Conservation (phyloP, 208 protist genomes). For the Wallacemonas sp. region DNA sequence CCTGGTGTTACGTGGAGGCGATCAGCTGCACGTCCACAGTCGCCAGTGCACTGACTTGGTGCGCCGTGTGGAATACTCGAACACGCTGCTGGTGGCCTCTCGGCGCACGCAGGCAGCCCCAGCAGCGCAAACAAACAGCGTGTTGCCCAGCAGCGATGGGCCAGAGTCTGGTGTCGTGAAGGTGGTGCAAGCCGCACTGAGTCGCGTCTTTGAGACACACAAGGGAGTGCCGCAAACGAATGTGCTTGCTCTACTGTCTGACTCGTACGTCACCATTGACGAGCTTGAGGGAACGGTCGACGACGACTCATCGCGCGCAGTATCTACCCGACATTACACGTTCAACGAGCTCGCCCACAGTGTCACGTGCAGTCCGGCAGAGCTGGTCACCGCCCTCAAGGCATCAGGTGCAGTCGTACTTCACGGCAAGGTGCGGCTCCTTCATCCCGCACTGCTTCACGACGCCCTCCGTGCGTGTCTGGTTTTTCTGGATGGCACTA, state of each 20-base stretch:
- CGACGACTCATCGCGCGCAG: background rate
- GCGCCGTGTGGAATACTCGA: slow-evolving; percentile 81
- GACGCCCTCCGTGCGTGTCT: slow-evolving; percentile 37
- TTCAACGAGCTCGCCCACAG: slow-evolving; percentile 46
- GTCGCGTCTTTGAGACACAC: slow-evolving; percentile 50
- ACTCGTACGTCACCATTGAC: slow-evolving; percentile 36
- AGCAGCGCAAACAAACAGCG: background rate
- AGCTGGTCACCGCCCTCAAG: slow-evolving; percentile 37
- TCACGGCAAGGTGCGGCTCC: slow-evolving; percentile 44
- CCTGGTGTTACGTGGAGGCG: slow-evolving; percentile 29
- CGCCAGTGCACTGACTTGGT: slow-evolving; percentile 22
- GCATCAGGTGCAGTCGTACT: slow-evolving; percentile 48
- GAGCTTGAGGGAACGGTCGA: slow-evolving; percentile 32
- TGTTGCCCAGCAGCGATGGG: background rate
- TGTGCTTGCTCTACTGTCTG: slow-evolving; percentile 16
- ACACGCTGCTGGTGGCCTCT: slow-evolving; percentile 55
- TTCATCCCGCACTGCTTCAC: slow-evolving; percentile 35
- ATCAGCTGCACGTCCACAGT: slow-evolving; percentile 35
- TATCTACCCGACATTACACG: slow-evolving; percentile 18
- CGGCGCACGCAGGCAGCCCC: slow-evolving; percentile 13
- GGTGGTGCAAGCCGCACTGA: slow-evolving; percentile 35
- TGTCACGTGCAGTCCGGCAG: slow-evolving; percentile 39
- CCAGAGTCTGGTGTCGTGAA: slow-evolving; percentile 9
- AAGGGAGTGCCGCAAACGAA: slow-evolving; percentile 30
- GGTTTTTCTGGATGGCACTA: slow-evolving; percentile 31